Percentiles rank a stretch among this genome's conserved stretches.
These are phyloP conservation scores for Spizellomyces punctatus DNA, from an alignment of 192 early-diverging fungal species.

Conservation along the genomic window DNA sequence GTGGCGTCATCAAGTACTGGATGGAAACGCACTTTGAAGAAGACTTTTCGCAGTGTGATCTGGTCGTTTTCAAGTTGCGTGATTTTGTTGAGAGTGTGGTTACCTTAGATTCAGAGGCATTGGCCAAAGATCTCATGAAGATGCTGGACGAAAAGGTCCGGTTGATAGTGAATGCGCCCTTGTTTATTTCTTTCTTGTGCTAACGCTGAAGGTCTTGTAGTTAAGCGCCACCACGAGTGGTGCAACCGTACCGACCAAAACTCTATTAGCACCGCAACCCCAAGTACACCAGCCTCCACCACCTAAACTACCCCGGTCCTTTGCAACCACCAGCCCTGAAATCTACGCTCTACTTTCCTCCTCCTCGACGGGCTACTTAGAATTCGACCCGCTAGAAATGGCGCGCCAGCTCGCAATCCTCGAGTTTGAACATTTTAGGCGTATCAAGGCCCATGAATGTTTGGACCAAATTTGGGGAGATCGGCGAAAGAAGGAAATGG, in stretches of 20 bases:
- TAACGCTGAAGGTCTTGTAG: too few species aligned
- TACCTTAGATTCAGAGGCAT: slow-evolving; percentile 42
- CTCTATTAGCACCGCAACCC: too few species aligned
- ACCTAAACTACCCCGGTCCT: slow-evolving; percentile 1
- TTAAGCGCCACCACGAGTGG: too few species aligned
- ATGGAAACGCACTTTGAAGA: slow-evolving; percentile 54
- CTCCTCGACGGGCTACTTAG: slow-evolving; percentile 35
- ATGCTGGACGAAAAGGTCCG: slow-evolving; percentile 34
- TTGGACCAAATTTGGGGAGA: slow-evolving; percentile 60
- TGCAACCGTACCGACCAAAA: too few species aligned
- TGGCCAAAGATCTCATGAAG: slow-evolving; percentile 38
- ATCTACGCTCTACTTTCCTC: slow-evolving; percentile 29
- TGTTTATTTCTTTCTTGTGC: too few species aligned
- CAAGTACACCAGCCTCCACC: background rate
- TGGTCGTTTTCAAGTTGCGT: slow-evolving; percentile 43
- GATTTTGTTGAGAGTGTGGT: slow-evolving; percentile 51
- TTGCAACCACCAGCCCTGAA: slow-evolving; percentile 17
- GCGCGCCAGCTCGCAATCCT: slow-evolving; percentile 55
- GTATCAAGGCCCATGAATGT: slow-evolving; percentile 53
- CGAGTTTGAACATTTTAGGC: slow-evolving; percentile 48
- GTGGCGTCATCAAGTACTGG: slow-evolving; percentile 44
- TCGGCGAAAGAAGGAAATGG: slow-evolving; percentile 44
- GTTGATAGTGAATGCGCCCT: background rate
- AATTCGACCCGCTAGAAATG: slow-evolving; percentile 58
- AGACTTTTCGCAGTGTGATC: slow-evolving; percentile 48